Percentiles rank a stretch among this genome's conserved stretches.
Conservation (phyloP, 1,284 basidiomycete species). For the Cutaneotrichosporon sp. region DNA sequence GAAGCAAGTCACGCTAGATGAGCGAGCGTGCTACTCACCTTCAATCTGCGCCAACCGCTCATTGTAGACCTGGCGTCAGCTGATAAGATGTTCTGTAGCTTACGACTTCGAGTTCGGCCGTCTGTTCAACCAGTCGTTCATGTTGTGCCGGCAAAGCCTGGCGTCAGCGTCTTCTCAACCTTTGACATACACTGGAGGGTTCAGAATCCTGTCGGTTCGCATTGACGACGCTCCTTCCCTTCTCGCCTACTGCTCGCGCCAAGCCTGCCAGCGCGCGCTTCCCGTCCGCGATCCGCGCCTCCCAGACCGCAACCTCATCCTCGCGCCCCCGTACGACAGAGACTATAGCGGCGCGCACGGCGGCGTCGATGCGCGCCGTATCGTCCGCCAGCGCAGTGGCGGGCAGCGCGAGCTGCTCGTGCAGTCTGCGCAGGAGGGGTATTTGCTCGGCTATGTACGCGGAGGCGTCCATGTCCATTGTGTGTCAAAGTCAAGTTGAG, state of each 20-base stretch:
- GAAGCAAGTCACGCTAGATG: no score
- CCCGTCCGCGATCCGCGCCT: slow-evolving; percentile 36
- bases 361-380: slow-evolving; percentile 42
- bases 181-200: slow-evolving; percentile 32
- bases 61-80: slow-evolving; percentile 38
- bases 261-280: slow-evolving; percentile 34
- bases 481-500: not conserved
- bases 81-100: slow-evolving; percentile 1
- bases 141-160: slow-evolving; percentile 43
- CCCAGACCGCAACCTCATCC: slow-evolving; percentile 45
- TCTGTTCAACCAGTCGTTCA: slow-evolving; percentile 36
- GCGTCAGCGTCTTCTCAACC: not conserved
- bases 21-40: slow-evolving; percentile 19
- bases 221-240: slow-evolving; percentile 35
- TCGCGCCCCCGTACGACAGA: slow-evolving; percentile 44
- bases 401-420: slow-evolving; percentile 44
- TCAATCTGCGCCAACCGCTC: slow-evolving; percentile 40
- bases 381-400: slow-evolving; percentile 39
- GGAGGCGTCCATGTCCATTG: slow-evolving; percentile 33
- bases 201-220: slow-evolving; percentile 35
- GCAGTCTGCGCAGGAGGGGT: slow-evolving; percentile 42
- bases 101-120: slow-evolving; percentile 38
- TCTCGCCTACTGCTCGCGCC: slow-evolving; percentile 43
- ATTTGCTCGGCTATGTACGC: slow-evolving; percentile 48
- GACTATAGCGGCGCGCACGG: slow-evolving; percentile 42